Evolutionary conservation across 345 rosid genomes (phyloP), one percentile per base, ranked within the genome.

Genomic region (Physaria fendleri): DNA sequence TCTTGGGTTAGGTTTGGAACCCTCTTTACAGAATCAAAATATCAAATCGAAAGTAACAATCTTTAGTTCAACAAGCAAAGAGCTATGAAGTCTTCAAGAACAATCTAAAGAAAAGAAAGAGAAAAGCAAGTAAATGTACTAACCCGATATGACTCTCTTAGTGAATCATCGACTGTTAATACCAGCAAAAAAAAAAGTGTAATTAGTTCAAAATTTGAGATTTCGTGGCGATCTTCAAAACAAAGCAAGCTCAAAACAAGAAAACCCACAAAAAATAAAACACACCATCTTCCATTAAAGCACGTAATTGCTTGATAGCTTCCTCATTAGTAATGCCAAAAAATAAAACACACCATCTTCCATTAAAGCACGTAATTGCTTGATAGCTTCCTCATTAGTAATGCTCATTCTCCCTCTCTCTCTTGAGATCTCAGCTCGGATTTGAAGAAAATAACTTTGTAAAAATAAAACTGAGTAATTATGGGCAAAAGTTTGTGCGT

Each of bases 231-330:
- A 55, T 45, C 39, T 74, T 63, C 48, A 50, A 50, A 49, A 53
- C 18, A 69, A 69, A 34, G 41, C 29, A 57, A 34, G 16, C 22
- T 45, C 11, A 15, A 33, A 64, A 51, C 4, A 28, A 25, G 21
- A 64, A 59, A 11, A 3, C 20, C 38, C 33, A 15, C 15, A 18
- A 11, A 21, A 53, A 6, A 23, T 2, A 9, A 24, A 50, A 42
- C 82, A 77, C 44, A 92, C 99, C 86, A 53, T 80, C 74, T 68
- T 81, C 88, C 81, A 89, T 79, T 42, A 83, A 74, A 49, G 84
- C 57, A 74, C 77, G 84, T 28, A 89, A 79, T 64, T 85, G 86
- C 80, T 78, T 78, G 76, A 85, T 68, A 14, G 81, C 86, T 61
- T 86, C 95, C 46, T 85, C 84, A 76, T 78, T 63, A 64, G 74